A percentile compares a stretch with the other conserved stretches of the same genome.
Evolutionary conservation across 768 basidiomycete species (phyloP).

Genomic region (Boletus reticulatus): DNA sequence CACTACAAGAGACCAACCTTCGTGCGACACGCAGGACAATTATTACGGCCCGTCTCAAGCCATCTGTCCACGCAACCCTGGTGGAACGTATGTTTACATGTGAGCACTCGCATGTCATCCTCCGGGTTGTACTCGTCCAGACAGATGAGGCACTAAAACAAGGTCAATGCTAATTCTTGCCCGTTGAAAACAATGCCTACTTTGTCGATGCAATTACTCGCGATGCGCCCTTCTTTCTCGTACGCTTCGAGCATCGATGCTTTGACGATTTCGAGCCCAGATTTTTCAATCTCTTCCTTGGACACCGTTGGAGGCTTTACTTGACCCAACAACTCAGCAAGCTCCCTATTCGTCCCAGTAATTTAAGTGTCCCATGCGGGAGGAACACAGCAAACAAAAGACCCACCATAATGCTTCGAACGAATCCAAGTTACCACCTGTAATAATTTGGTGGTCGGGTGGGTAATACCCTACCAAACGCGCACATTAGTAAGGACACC

Average conservation of each 20-base stretch:
- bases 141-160: conserved; percentile 73
- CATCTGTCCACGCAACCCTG: conserved; percentile 85
- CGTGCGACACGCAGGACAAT: conserved; percentile 88
- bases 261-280: conserved; percentile 76
- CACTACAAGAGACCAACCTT: conserved; percentile 44
- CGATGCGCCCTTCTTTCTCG: conserved; percentile 60
- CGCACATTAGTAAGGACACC: conserved; percentile 2
- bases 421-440: conserved; percentile 73
- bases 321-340: conserved; percentile 81
- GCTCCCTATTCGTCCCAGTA: conserved; percentile 48
- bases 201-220: conserved; percentile 76
- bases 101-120: conserved; percentile 77
- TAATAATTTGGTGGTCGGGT: conserved; percentile 83
- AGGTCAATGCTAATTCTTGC: background rate
- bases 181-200: conserved; percentile 42
- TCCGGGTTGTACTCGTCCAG: conserved; percentile 80
- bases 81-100: conserved; percentile 90
- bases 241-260: conserved; percentile 46
- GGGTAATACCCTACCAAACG: conserved; percentile 77
- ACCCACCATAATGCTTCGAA: conserved; percentile 77
- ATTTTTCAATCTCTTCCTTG: conserved; percentile 82
- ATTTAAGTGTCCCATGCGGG: background rate
- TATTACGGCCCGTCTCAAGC: conserved; percentile 82
- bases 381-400: background rate
- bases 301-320: conserved; percentile 80